phyloP scores from a whole-genome alignment of 805 yeast species.

The Ogataea nitratoaversa region DNA sequence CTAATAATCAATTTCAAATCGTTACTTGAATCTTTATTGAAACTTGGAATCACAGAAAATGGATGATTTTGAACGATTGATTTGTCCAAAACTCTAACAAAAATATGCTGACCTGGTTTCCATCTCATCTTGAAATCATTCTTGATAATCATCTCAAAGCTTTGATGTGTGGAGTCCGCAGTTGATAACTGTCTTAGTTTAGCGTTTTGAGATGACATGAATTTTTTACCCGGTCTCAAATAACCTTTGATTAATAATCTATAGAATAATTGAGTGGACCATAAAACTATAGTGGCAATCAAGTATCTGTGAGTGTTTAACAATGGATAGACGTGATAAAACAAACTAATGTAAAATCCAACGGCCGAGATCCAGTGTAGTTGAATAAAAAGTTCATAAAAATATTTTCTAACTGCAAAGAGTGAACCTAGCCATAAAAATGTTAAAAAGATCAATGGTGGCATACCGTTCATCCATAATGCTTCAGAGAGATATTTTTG shows the following conservation, averaged over 20 bases:
- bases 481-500: conserved; percentile 21
- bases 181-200: conserved; percentile 27
- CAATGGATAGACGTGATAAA: conserved; percentile 38
- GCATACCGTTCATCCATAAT: conserved; percentile 38
- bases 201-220: conserved; percentile 25
- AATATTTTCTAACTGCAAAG: conserved; percentile 33
- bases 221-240: conserved; percentile 39
- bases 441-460: conserved; percentile 43
- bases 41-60: conserved; percentile 43
- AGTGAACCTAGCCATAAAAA: conserved; percentile 41
- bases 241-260: conserved; percentile 43
- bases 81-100: conserved; percentile 41
- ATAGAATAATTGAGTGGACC: conserved; percentile 46
- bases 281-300: conserved; percentile 48
- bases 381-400: conserved; percentile 48
- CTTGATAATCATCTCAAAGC: conserved; percentile 34
- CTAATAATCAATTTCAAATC: conserved; percentile 42
- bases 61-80: conserved; percentile 52
- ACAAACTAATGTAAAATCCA: conserved; percentile 43
- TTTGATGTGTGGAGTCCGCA: conserved; percentile 30
- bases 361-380: conserved; percentile 51
- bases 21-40: conserved; percentile 14
- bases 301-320: conserved; percentile 39
- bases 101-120: conserved; percentile 55
- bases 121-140: conserved; percentile 37